These are phyloP conservation scores for Phytophthora pisi DNA, from an alignment of 352 stramenopile species.

Conservation along the genomic window DNA sequence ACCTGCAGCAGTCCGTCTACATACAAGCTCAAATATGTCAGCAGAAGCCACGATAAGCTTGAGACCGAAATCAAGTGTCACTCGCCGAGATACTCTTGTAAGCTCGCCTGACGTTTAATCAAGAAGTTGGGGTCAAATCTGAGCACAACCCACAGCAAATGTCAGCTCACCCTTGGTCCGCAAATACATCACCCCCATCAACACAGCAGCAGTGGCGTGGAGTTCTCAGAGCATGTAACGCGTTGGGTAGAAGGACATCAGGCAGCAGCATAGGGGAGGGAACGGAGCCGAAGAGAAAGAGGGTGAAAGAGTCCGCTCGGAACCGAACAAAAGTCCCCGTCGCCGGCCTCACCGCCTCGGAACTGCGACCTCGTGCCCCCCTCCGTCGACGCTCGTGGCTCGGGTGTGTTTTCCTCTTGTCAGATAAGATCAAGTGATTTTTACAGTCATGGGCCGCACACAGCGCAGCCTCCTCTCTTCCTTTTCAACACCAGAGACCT, in stretches of 20 bases:
- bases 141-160: constrained; percentile 14
- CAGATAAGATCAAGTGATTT: constrained; percentile 93
- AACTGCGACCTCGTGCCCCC: constrained; percentile 25
- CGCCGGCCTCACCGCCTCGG: constrained; percentile 8
- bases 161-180: constrained; percentile 5
- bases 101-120: constrained; percentile 70
- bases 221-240: constrained; percentile 45
- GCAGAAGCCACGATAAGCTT: background rate
- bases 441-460: constrained; percentile 59
- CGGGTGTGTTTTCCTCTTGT: constrained; percentile 22
- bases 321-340: background rate
- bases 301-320: background rate
- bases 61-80: background rate
- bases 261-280: constrained; percentile 6
- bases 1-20: constrained; percentile 65
- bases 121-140: constrained; percentile 89
- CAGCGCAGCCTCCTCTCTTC: constrained; percentile 51
- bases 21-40: background rate
- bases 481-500: constrained; percentile 38
- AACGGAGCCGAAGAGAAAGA: constrained; percentile 10
- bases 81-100: constrained; percentile 78
- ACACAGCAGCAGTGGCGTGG: constrained; percentile 3
- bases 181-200: background rate
- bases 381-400: constrained; percentile 4
- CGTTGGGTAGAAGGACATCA: background rate